Base-by-base conservation (phyloP, 2,329 filamentous ascomycete genomes). In the Chrysosphaeria jannelii region DNA sequence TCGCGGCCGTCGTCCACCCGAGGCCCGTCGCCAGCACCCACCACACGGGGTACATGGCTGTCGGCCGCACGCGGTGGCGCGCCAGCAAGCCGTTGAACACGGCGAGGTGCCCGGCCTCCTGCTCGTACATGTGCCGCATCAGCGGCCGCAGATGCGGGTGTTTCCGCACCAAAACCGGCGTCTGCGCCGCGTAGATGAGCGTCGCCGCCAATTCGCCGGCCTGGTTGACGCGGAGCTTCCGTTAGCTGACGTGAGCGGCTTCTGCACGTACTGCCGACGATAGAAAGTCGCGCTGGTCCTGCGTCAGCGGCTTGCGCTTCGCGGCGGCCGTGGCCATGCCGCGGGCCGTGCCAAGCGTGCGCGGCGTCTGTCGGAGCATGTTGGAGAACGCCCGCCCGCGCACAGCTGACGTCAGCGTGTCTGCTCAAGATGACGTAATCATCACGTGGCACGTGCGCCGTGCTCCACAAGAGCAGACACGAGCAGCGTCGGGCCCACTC, bases 121-220 rank as follows among this genome's bases (percentile, higher is more conserved):
- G 85, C 36, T 85, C 75, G 51, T 90, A 79, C 85, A 97, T 97
- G 54, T 93, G 85, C 35, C 67, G 62, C 76, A 97, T 90, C 15
- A 93, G 49, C 0, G 76, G 70, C 5, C 75, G 68, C 10, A 97
- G 64, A 39, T 90, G 72, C 1, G 85, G 81, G 41, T 91, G 68
- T 4, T 68, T 60, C 32, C 61, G 58, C 27, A 76, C 53, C 24
- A 93, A 48, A n/a, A 67, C 60, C 1, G 79, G 76, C 1, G 65
- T 81, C 44, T 97, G 85, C 2, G 75, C 67, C 2, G 63, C 65
- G 50, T 93, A 97, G 43, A 97, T 97, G 26, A 89, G 61, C 13
- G 75, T 81, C 14, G 85, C 85, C 25, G 85, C 85, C n/a, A 97
- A 62, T 47, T 97, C 85, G 39, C 85, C 85, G 13, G 85, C 78